Evolutionary conservation across 306 rosid genomes (phyloP), one percentile per base, ranked within the genome.

Genomic region (Calophaca sinica): DNA sequence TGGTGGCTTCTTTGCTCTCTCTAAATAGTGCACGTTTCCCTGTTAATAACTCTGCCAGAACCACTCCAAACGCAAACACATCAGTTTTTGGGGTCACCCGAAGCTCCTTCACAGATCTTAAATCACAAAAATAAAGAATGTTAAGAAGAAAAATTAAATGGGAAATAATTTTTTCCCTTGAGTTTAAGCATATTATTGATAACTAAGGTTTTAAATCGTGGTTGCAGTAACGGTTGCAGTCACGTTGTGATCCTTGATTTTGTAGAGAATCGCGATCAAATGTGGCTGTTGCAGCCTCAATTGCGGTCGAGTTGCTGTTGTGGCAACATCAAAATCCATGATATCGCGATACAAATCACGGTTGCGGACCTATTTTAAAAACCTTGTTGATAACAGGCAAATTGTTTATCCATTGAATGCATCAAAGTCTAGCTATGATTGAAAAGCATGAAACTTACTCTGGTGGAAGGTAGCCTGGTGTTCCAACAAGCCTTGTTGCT

Each of bases 381-480:
- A 20, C 26, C 26, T 20, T 20, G 26, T 20, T 62, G 62, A 61
- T 48, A 11, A 4, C 7, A 73, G 2, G 46, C 29, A 73, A 15
- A 3, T 9, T 36, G 68, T 29, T 15, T 63, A 35, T 3, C 39
- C 42, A 50, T 50, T 48, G 52, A 39, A 64, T 52, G 48, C 58
- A 46, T 1, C 53, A 33, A 55, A 45, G 26, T 28, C 57, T 55
- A 65, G 20, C 39, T 45, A 26, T 52, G 13, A 28, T 26, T 60
- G 36, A 59, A 52, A 63, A 45, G 3, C 59, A 53, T 26, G 20
- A 53, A 63, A 57, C 82, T n/a, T 84, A 89, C 96, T 92, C 97
- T 4, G 97, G 97, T 50, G 97, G 96, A 69, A 92, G 93, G 81
- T 92, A 88, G 74, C 96, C 97, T 7, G 93, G 97, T 29, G 97